Conservation (phyloP, 371 early-diverging fungal genomes). For the Rhizomucor miehei region DNA sequence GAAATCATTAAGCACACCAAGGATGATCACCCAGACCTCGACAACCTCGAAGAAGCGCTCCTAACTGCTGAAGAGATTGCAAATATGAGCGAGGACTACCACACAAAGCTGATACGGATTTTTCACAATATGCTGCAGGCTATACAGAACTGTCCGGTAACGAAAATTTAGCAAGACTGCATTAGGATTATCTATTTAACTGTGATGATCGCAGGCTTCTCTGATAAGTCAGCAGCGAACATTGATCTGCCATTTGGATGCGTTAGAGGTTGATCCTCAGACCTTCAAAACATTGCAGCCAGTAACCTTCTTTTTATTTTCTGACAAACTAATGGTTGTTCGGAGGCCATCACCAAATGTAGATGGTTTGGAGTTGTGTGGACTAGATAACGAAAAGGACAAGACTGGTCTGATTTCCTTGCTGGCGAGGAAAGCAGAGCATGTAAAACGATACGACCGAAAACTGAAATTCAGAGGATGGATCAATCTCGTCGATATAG, state of each 20-base stretch:
- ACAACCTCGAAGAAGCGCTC: conserved; percentile 25
- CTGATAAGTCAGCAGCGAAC: conserved; percentile 40
- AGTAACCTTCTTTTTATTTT: conserved; percentile 42
- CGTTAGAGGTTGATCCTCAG: conserved; percentile 26
- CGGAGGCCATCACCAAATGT: conserved; percentile 28
- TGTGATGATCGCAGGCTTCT: conserved; percentile 25
- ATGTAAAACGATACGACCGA: conserved; percentile 5
- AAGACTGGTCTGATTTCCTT: conserved; percentile 8
- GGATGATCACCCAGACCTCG: conserved; percentile 28
- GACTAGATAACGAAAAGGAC: conserved; percentile 17
- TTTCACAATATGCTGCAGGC: conserved; percentile 37
- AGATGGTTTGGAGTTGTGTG: conserved; percentile 26
- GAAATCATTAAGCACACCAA: conserved; percentile 36
- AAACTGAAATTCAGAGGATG: conserved; percentile 47
- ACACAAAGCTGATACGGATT: conserved; percentile 40
- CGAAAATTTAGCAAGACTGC: background rate
- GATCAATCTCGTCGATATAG: conserved; percentile 32
- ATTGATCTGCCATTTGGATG: conserved; percentile 38
- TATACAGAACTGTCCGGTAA: conserved; percentile 43
- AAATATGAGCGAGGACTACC: conserved; percentile 41
- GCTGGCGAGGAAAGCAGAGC: conserved; percentile 12
- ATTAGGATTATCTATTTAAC: background rate
- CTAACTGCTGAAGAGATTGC: conserved; percentile 35
- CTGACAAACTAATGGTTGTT: conserved; percentile 43
- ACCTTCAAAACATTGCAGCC: conserved; percentile 27